Evolutionary conservation across 2,329 filamentous ascomycete genomes (phyloP), one percentile per base, ranked within the genome.

Genomic region (Elsinoe batatas): DNA sequence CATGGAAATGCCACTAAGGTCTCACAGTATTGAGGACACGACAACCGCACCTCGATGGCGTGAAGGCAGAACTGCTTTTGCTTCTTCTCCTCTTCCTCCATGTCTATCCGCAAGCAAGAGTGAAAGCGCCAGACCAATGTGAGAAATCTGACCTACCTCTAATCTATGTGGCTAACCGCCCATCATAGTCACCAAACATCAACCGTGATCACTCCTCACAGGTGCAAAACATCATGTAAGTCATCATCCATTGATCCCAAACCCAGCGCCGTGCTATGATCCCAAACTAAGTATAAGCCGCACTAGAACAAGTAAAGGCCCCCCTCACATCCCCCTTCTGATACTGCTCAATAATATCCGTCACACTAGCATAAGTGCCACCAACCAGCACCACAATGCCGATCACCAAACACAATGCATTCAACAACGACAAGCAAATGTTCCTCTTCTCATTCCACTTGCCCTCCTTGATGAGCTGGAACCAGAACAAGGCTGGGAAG

Each of bases 371-470:
- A 56, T 75, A 75, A 8, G 72, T 73, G 46, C 74, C 74, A 11
- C 69, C 68, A 17, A 61, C 67, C 1, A 70, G 58, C 1, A 65
- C 61, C 7, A 63, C 60, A 7, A 67, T 11, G 3, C 68, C 68
- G 42, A 69, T 64, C 26, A 63, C 13, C 49, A 78, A 68, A n/a
- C 76, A 68, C 0, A 69, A 35, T 0, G 66, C 59, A 57, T 79
- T 79, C 20, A 76, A n/a, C 3, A 72, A 55, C 3, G 73, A 73
- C 20, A 78, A 63, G 2, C 60, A 56, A 22, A 71, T 72, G 64
- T 78, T 79, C 43, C 68, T 66, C 58, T 63, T 68, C 53, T 67
- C 65, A 60, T 79, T 74, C 71, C 73, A 76, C 58, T 70, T 71
- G 18, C 74, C 74, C 58, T 71, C 65, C 63, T 73, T 74, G 62